Evolutionary conservation across 1,284 basidiomycete species (phyloP), one percentile per base, ranked within the genome.

Genomic region (Trichosporon faecale): DNA sequence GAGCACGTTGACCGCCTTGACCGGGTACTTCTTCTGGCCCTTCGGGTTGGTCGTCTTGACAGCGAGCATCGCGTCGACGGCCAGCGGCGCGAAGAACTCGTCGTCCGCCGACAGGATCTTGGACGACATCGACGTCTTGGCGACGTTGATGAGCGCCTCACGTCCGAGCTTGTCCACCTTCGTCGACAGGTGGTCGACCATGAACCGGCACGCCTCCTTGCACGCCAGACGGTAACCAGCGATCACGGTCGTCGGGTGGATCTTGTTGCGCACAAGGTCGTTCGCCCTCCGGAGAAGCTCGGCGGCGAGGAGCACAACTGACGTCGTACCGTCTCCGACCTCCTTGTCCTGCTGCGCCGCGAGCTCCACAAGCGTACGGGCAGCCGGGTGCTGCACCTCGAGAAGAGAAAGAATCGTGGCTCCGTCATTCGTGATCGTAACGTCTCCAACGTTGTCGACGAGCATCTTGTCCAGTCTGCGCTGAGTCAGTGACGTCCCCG

Each of bases 311-410:
- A 99, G 93, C 61, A 99, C 97, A 60, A 99, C 97, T 12, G 95
- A 98, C 1, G 97, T 99, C 8, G 97, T 99, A 14, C 97, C 97
- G 85, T 99, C 97, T 61, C 97, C 97, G 35, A 99, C 97, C 85
- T 99, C 97, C 83, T 96, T 98, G 84, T 99, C 97, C 85, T 99
- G 96, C 82, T 99, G 98, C 85, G 98, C 95, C 0, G 97, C 95
- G 60, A 99, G 90, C 84, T 98, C 95, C 66, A 99, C 96, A 75
- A 99, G 93, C 73, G 99, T 96, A 73, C 94, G 90, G 68, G 86
- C 95, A 6, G 96, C 94, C 57, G 96, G 95, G 81, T 98, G 94
- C 76, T 95, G 91, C 63, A 98, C 95, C 57, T 94, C 90, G 61
- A 98, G 86, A 25, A 99, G 88, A 40, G 93, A 91, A 57, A 99